These are phyloP conservation scores for Trametes sanguinea DNA, from an alignment of 768 basidiomycete genomes.

Conservation along the genomic window DNA sequence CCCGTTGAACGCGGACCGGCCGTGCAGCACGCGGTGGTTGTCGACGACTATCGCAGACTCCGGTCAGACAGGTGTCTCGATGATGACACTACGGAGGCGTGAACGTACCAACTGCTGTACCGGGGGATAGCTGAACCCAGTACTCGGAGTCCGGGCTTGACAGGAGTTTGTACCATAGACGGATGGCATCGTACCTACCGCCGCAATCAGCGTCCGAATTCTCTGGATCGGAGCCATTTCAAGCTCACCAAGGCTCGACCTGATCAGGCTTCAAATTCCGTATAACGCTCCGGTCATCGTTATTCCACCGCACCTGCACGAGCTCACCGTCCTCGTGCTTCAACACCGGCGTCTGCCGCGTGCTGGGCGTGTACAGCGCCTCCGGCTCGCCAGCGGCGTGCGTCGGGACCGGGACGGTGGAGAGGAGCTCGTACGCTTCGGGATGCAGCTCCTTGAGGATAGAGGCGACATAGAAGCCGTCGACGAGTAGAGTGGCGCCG, in stretches of 20 bases:
- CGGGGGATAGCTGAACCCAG: conserved; percentile 88
- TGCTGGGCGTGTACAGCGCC: conserved; percentile 54
- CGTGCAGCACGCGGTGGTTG: conserved; percentile 93
- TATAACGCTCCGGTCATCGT: conserved; percentile 88
- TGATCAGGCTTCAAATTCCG: conserved; percentile 53
- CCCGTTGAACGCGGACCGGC: conserved; percentile 88
- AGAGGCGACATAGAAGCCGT: conserved; percentile 91
- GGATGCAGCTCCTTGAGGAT: conserved; percentile 75
- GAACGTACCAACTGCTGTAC: conserved; percentile 78
- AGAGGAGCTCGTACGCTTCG: conserved; percentile 66
- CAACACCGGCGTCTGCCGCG: conserved; percentile 63
- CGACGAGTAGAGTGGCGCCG: conserved; percentile 89
- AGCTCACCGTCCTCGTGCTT: conserved; percentile 72
- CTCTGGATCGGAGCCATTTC: too few relatives aligned
- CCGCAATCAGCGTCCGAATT: background rate
- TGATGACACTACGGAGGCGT: background rate
- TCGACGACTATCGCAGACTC: conserved; percentile 62
- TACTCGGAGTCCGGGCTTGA: conserved; percentile 84
- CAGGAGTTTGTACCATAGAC: conserved; percentile 74
- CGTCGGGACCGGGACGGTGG: conserved; percentile 67
- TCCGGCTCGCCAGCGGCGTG: conserved; percentile 85
- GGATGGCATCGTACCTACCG: conserved; percentile 75
- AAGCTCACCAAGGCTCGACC: conserved; percentile 72
- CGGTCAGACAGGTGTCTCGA: background rate
- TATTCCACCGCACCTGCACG: conserved; percentile 88